Evolutionary conservation across 371 early-diverging fungal species (phyloP), one percentile per base, ranked within the genome.

Genomic region (Actinomucor elegans): DNA sequence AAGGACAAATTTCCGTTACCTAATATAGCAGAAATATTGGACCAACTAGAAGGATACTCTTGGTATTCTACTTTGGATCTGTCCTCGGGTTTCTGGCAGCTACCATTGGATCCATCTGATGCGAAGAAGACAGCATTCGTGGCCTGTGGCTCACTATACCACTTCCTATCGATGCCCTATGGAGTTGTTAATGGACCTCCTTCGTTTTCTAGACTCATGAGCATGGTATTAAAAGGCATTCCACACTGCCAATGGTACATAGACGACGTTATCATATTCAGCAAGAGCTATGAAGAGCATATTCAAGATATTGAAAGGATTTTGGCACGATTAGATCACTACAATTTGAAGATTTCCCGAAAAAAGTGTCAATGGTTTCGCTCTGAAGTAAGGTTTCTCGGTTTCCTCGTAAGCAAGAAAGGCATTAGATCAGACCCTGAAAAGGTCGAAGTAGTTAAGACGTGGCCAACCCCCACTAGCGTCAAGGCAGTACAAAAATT

Each of bases 201-300:
- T 0, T 63, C 69, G 0, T 80, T 83, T 51, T 56, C 67, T 32
- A 38, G 63, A 0, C 32, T 74, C 17, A 82, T 81, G 66, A 14
- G 55, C 27, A 14, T 47, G 0, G 46, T 79, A 0, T 50, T 84
- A 0, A 41, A 55, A 3, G 62, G 6, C 67, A 24, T 23, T 54
- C 61, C 1, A n/a, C n/a, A n/a, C n/a, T n/a, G n/a, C n/a, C n/a
- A n/a, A n/a, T n/a, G n/a, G n/a, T n/a, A n/a, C n/a, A n/a, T 1
- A 3, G 84, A 85, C 48, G 81, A 83, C 54, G 75, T 83, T 8
- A 37, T 84, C 0, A 67, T 87, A 18, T 82, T 63, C 46, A 69
- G 73, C 2, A 27, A 55, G 6, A 59, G 51, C 17, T 15, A 18
- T 7, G 63, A 75, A 15, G 67, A 75, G 12, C 82, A 84, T 38